Conservation (phyloP, 169 alveolate genomes). For the Cryptosporidium viatorum region DNA sequence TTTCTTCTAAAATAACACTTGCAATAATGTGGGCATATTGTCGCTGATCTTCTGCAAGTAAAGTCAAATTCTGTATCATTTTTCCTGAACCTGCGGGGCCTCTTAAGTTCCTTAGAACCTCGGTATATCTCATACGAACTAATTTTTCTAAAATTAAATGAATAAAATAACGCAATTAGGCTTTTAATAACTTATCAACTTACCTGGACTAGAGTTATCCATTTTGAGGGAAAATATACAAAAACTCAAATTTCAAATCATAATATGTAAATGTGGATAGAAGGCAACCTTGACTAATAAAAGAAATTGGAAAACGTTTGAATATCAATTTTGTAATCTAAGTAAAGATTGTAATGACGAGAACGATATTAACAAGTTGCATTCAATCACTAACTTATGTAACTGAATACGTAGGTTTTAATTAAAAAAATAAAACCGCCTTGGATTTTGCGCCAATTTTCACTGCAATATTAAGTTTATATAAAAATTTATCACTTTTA, state of each 20-base stretch:
- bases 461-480: background rate
- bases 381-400: background rate
- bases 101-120: slow-evolving; percentile 53
- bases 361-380: background rate
- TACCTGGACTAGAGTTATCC: slow-evolving; percentile 74
- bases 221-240: background rate
- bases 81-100: slow-evolving; percentile 74
- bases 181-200: slow-evolving; percentile 1
- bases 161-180: background rate
- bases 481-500: background rate
- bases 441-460: background rate
- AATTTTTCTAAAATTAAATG: slow-evolving; percentile 33
- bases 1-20: slow-evolving; percentile 67
- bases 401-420: background rate
- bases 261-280: background rate
- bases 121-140: slow-evolving; percentile 65
- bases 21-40: slow-evolving; percentile 74
- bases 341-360: background rate
- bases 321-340: background rate
- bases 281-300: background rate
- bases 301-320: background rate
- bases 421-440: background rate
- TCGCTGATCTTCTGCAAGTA: slow-evolving; percentile 72
- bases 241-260: background rate
- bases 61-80: slow-evolving; percentile 65